These are phyloP conservation scores for Brassica nigra DNA, from an alignment of 345 rosid species.

Conservation along the genomic window DNA sequence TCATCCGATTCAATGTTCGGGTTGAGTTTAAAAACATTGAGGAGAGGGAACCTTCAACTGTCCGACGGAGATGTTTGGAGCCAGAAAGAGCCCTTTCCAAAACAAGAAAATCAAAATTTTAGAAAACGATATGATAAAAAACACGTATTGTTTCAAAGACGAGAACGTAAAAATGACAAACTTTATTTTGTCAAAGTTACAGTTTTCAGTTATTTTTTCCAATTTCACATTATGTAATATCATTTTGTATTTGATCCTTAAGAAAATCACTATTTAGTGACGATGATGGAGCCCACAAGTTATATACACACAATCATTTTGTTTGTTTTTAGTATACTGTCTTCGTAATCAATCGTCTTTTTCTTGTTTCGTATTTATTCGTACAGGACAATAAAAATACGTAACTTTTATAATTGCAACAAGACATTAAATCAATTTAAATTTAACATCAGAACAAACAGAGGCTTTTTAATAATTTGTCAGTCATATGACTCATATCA, in stretches of 20 bases:
- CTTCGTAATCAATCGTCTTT: background rate
- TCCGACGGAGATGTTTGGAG: no score
- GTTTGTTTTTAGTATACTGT: background rate
- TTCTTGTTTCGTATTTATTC: background rate
- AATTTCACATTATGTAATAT: background rate
- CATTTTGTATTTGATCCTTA: no score
- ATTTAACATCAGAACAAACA: background rate
- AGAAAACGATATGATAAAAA: no score
- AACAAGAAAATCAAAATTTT: no score
- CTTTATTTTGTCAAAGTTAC: background rate
- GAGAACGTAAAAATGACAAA: background rate
- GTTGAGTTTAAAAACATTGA: no score
- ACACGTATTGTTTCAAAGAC: no score
- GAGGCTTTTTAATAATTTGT: background rate
- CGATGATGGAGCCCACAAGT: background rate
- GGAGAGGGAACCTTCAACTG: no score
- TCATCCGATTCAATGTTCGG: no score
- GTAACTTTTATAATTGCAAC: background rate
- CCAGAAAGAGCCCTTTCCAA: no score
- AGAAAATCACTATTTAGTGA: background rate
- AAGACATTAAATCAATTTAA: background rate
- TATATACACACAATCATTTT: background rate
- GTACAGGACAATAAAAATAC: background rate
- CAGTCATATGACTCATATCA: background rate
- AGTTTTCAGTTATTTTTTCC: background rate